Conservation (phyloP, 441 rosid genomes). For the Adansonia madagascariensis region DNA sequence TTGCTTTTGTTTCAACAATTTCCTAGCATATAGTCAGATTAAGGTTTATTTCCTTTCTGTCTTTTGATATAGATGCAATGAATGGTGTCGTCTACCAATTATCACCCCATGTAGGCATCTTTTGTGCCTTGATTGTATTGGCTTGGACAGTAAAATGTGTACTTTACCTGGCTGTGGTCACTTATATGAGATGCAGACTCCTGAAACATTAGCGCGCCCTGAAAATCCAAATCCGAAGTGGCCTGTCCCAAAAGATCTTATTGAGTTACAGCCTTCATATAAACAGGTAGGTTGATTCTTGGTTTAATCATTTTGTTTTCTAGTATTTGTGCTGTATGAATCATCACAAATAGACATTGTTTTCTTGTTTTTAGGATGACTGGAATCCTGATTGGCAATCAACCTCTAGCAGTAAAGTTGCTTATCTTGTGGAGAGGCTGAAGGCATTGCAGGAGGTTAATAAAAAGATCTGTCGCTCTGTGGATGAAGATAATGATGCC, state of each 20-base stretch:
- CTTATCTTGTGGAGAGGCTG: slow-evolving; percentile 78
- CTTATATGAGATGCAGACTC: slow-evolving; percentile 87
- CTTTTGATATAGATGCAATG: slow-evolving; percentile 65
- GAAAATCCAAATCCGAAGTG: slow-evolving; percentile 97
- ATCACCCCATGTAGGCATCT: slow-evolving; percentile 95
- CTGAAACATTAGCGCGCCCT: slow-evolving; percentile 71
- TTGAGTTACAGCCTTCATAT: slow-evolving; percentile 95
- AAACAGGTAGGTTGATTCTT: slow-evolving; percentile 61
- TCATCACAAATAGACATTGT: neutral
- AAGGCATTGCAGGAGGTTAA: slow-evolving; percentile 62
- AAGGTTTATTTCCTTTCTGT: slow-evolving; percentile 14
- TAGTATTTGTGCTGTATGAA: neutral
- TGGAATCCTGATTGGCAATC: slow-evolving; percentile 99
- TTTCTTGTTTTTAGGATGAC: slow-evolving; percentile 64
- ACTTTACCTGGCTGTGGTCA: slow-evolving; percentile 70
- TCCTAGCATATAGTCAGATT: neutral
- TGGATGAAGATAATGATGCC: slow-evolving; percentile 31
- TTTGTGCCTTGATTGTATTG: slow-evolving; percentile 83
- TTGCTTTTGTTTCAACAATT: slow-evolving; percentile 22
- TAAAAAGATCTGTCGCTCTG: slow-evolving; percentile 28
- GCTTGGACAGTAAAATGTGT: slow-evolving; percentile 77
- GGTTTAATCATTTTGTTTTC: neutral
- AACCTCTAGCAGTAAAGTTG: slow-evolving; percentile 90
- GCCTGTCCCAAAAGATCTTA: slow-evolving; percentile 97
- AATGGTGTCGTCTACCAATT: slow-evolving; percentile 95